phyloP scores from a whole-genome alignment of 2,329 filamentous ascomycete species.

The Canariomyces notabilis region DNA sequence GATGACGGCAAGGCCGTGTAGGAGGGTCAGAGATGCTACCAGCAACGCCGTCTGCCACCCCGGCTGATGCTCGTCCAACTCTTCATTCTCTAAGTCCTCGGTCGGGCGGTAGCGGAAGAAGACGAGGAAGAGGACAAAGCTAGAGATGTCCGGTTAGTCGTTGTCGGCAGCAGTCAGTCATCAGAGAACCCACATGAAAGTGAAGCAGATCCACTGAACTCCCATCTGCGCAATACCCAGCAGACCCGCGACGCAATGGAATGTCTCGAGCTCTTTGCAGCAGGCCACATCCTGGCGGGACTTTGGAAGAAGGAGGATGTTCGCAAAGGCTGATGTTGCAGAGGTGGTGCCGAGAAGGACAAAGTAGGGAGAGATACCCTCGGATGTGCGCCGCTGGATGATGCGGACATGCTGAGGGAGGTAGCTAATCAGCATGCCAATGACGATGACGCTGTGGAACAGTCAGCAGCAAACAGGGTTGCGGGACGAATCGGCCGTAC shows the following conservation, averaged over 20 bases:
- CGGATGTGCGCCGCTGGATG: constrained; percentile 75
- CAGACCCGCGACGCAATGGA: constrained; percentile 80
- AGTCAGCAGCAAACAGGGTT: constrained; percentile 4
- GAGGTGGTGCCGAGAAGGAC: constrained; percentile 90
- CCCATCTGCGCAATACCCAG: constrained; percentile 88
- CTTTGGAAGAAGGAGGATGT: constrained; percentile 82
- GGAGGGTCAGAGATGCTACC: constrained; percentile 66
- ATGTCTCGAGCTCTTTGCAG: constrained; percentile 73
- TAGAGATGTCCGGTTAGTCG: constrained; percentile 34
- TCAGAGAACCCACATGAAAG: constrained; percentile 65
- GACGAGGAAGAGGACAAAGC: constrained; percentile 86
- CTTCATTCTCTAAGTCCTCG: constrained; percentile 44
- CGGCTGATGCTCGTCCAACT: constrained; percentile 44
- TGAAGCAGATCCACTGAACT: constrained; percentile 87
- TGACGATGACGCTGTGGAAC: constrained; percentile 59
- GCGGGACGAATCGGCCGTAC: constrained; percentile 32
- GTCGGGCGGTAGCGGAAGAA: constrained; percentile 72
- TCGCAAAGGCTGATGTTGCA: constrained; percentile 81
- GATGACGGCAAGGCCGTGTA: constrained; percentile 68
- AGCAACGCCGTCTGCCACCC: constrained; percentile 74
- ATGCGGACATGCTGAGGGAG: constrained; percentile 93
- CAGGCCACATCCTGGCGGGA: constrained; percentile 80
- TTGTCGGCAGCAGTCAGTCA: constrained; percentile 18
- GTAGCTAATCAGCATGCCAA: constrained; percentile 89
- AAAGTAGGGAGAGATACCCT: constrained; percentile 93